These are phyloP conservation scores for Lentinula boryana DNA, from an alignment of 768 basidiomycete genomes.

Conservation along the genomic window DNA sequence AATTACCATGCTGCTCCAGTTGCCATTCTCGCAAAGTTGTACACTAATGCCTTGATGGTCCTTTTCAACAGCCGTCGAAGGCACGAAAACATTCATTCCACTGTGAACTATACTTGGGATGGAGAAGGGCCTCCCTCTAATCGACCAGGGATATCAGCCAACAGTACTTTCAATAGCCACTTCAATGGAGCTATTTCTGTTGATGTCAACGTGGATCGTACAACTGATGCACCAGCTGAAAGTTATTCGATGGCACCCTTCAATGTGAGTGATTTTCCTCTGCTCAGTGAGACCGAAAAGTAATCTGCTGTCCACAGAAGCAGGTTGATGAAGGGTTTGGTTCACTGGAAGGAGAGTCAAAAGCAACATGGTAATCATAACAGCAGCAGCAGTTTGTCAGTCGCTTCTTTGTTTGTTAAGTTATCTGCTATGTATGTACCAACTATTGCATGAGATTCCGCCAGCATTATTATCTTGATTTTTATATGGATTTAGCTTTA, in stretches of 20 bases:
- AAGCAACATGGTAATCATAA: neutral
- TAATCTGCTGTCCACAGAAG: neutral
- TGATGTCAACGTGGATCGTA: neutral
- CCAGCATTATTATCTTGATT: no score
- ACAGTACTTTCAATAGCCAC: neutral
- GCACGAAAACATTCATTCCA: neutral
- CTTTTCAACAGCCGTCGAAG: slow-evolving; percentile 23
- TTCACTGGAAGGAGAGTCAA: neutral
- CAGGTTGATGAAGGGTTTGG: neutral
- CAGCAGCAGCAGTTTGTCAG: neutral
- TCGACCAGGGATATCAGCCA: neutral
- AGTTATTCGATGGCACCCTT: neutral
- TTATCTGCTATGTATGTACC: neutral
- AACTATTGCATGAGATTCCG: no score
- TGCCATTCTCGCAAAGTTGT: slow-evolving; percentile 21
- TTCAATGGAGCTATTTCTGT: neutral
- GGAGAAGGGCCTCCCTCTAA: neutral
- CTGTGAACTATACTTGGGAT: neutral
- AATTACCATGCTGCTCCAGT: slow-evolving; percentile 20
- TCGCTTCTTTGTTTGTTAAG: neutral
- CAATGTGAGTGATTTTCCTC: neutral
- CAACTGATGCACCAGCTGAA: neutral
- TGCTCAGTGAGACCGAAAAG: neutral
- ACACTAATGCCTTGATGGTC: slow-evolving; percentile 23
- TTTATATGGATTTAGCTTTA: no score